Conservation (phyloP, 2,329 filamentous ascomycete genomes). For the Talaromyces sp. region DNA sequence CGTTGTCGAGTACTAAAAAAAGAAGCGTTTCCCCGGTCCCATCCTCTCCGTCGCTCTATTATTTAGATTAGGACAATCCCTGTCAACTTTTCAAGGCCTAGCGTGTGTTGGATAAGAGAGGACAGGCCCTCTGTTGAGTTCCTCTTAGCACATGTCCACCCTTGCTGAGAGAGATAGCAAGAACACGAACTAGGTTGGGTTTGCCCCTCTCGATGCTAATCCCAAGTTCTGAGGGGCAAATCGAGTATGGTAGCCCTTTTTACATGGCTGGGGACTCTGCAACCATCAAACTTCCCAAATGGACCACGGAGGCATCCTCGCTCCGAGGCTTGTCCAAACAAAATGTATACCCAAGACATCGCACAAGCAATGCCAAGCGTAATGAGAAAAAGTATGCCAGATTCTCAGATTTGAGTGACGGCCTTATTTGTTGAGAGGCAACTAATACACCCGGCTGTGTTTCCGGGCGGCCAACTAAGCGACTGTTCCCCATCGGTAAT, state of each 20-base stretch:
- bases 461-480: neutral
- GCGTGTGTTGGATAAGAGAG: neutral
- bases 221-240: neutral
- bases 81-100: neutral
- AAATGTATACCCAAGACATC: neutral
- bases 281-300: neutral
- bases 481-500: neutral
- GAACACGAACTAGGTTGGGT: neutral
- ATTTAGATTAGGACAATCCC: neutral
- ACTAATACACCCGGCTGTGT: neutral
- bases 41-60: neutral
- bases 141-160: neutral
- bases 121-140: neutral
- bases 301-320: neutral
- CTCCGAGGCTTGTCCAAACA: neutral
- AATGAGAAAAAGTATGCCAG: neutral
- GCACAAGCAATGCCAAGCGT: neutral
- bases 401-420: neutral
- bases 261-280: neutral
- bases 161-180: neutral
- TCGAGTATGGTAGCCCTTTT: neutral
- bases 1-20: neutral
- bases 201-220: neutral
- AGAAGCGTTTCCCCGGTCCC: neutral
- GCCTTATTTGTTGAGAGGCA: neutral